Conservation (phyloP, 208 protist species). For the Acanthamoeba lenticulata region DNA sequence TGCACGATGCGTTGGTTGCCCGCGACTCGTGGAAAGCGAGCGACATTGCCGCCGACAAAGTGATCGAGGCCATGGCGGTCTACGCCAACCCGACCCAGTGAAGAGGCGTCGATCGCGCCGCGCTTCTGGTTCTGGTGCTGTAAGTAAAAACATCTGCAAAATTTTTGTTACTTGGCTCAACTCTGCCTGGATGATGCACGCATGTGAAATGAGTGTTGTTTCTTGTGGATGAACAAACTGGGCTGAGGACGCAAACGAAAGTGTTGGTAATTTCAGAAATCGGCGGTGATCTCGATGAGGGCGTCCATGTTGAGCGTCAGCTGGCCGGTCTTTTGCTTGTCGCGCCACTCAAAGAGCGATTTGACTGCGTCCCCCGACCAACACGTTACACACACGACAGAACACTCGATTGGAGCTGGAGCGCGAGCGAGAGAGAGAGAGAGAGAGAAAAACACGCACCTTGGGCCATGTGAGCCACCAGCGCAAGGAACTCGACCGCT, state of each 20-base stretch:
- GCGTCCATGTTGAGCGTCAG: conserved; percentile 15
- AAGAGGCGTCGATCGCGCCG: too few species aligned
- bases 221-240: too few species aligned
- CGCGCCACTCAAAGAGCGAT: conserved; percentile 38
- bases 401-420: not conserved
- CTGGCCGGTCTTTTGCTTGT: not conserved
- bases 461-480: conserved; percentile 22
- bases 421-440: not conserved
- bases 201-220: too few species aligned
- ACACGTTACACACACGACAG: not conserved
- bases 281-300: not conserved
- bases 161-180: too few species aligned
- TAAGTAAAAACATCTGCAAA: too few species aligned
- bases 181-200: too few species aligned
- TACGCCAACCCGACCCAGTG: too few species aligned
- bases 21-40: too few species aligned
- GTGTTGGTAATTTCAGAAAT: not conserved
- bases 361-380: conserved; percentile 8
- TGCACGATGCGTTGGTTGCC: too few species aligned
- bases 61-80: too few species aligned
- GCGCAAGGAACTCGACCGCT: not conserved
- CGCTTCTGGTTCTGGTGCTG: too few species aligned
- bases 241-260: not conserved
- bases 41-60: too few species aligned
- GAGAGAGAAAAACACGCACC: not conserved